Base-by-base conservation (phyloP, 805 yeast species). In the Candida ipomoeae region DNA sequence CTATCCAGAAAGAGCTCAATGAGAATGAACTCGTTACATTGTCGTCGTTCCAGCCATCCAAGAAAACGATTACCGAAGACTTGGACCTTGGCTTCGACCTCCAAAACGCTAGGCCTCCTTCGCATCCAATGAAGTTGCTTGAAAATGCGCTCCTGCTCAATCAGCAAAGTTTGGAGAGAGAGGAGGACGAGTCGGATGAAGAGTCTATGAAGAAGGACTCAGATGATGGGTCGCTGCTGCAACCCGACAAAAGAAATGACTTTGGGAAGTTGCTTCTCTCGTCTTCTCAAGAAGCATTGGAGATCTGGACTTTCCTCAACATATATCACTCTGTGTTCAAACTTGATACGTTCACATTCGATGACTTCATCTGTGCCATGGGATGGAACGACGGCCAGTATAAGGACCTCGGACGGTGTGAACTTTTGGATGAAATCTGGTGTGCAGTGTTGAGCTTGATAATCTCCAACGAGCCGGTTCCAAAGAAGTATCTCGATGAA, bases 331-430 rank as follows among this genome's bases (percentile, higher is more conserved):
- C 76, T 34, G 81, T 89, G 0, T 68, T 89, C 32, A 62, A 77
- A 5, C 67, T 89, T n/a, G 89, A 85, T 59, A 78, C 85, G 0
- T 84, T 87, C 58, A 84, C 92, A 0, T 87, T 86, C 68, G 96
- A 89, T 67, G 95, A 85, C 56, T 87, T 80, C 59, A 62, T 85
- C 6, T 79, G 80, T 48, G 83, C 81, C 10, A 63, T 85, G 68
- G 69, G 71, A 36, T 71, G 83, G 78, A 69, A 70, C 29, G 55
- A 48, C 38, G 63, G 65, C 7, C 77, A 74, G 53, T 65, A 59
- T 46, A 71, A 73, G 35, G 66, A 68, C 2, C 66, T 67, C 4
- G 73, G 75, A 2, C 65, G 80, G 36, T 81, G 87, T 57, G 73
- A 68, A 10, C 62, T 85, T 34, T 61, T 87, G 32, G 79, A 82